Evolutionary conservation across 176 grass and related monocot species (phyloP).

Genomic region (Bothriochloa decipiens): DNA sequence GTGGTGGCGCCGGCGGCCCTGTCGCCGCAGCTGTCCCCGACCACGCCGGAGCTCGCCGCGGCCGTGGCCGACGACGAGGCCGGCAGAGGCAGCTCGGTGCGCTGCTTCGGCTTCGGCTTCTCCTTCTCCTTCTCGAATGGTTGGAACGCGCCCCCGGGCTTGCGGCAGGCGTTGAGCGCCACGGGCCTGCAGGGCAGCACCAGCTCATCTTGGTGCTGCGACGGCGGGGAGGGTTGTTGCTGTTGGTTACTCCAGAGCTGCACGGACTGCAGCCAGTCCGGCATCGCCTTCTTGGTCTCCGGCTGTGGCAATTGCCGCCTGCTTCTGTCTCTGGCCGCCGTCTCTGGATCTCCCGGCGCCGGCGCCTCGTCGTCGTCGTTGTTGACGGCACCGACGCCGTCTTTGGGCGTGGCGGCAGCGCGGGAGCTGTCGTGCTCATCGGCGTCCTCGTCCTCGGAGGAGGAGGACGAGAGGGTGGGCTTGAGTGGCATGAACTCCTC

Average conservation of each 20-base stretch:
- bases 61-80: conserved; percentile 48
- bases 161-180: conserved; percentile 49
- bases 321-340: not conserved
- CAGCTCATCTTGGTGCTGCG: conserved; percentile 30
- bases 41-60: conserved; percentile 49
- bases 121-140: conserved; percentile 70
- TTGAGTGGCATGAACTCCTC: conserved; percentile 98
- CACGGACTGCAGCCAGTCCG: conserved; percentile 82
- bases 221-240: not conserved
- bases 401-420: not conserved
- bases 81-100: not conserved
- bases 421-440: conserved; percentile 48
- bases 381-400: not conserved
- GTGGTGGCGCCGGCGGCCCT: not conserved
- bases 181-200: conserved; percentile 58
- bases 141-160: conserved; percentile 68
- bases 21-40: conserved; percentile 28
- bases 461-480: conserved; percentile 63
- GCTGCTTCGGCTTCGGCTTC: not conserved
- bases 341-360: not conserved
- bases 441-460: conserved; percentile 40
- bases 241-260: conserved; percentile 76
- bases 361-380: not conserved
- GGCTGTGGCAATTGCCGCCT: not conserved
- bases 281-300: conserved; percentile 43